A percentile compares a stretch with the other conserved stretches of the same genome.
Conservation (phyloP, 1,139 yeast species). For the Maudiozyma humilis region DNA sequence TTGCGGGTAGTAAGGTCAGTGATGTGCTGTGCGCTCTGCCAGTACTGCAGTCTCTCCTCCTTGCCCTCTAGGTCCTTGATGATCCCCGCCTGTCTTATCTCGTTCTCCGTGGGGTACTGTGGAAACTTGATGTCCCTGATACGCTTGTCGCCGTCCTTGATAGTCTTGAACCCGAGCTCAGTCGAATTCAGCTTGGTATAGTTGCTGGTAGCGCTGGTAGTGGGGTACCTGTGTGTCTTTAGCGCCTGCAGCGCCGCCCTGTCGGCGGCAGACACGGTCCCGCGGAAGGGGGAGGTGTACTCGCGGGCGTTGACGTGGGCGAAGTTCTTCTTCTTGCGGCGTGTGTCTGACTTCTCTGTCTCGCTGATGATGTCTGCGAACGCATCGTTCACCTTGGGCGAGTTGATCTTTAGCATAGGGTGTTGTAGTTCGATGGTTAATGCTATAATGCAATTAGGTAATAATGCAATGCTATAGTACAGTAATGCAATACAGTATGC, state of each 20-base stretch:
- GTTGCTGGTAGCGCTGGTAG: slow-evolving; percentile 22
- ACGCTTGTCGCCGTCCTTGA: slow-evolving; percentile 15
- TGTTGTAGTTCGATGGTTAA: background rate
- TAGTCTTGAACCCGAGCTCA: slow-evolving; percentile 21
- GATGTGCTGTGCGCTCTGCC: slow-evolving; percentile 22
- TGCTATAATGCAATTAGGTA: too few relatives aligned
- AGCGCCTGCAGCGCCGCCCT: slow-evolving; percentile 16
- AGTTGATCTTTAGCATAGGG: slow-evolving; percentile 4
- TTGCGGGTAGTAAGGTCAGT: slow-evolving; percentile 11
- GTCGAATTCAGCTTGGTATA: slow-evolving; percentile 14
- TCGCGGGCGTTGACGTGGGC: slow-evolving; percentile 4
- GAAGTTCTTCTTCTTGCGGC: slow-evolving; percentile 1
- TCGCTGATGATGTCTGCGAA: slow-evolving; percentile 4
- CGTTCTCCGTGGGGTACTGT: slow-evolving; percentile 20
- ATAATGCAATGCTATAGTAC: too few relatives aligned
- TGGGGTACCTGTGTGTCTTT: slow-evolving; percentile 22
- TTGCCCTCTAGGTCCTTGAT: slow-evolving; percentile 20
- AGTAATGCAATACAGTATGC: too few relatives aligned
- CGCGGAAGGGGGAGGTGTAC: slow-evolving; percentile 14
- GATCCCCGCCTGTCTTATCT: slow-evolving; percentile 18
- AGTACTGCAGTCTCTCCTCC: slow-evolving; percentile 19
- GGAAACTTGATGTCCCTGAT: slow-evolving; percentile 28
- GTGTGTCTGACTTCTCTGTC: background rate
- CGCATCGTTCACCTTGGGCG: slow-evolving; percentile 2
- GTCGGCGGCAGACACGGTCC: background rate